Base-by-base conservation (phyloP, 495 filamentous ascomycete genomes). In the Penicillium ochrochloron region DNA sequence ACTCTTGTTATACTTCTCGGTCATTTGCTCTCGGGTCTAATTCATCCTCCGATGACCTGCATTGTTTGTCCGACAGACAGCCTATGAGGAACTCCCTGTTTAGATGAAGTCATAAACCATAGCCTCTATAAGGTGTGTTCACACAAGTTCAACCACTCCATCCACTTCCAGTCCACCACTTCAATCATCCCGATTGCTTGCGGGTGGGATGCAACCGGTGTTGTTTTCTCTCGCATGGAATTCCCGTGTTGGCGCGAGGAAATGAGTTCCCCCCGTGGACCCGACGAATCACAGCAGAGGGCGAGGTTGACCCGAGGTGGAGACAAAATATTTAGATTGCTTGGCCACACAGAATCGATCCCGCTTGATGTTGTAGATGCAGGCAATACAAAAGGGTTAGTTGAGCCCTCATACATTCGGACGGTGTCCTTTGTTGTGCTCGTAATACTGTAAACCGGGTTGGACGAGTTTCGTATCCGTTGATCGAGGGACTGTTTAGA, bases 271-370 rank as follows among this genome's bases (percentile, higher is more conserved):
- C 7, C 48, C 31, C 48, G 14, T 15, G 7, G 27, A 31, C 25
- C 5, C 12, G n/a, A 31, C 48, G 21, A 52, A 52, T 52, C 48
- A 31, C 15, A 29, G 14, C 5, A 31, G 25, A 17, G 8, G 3
- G 14, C 23, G 25, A 5, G 48, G 48, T 7, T 12, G 48, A 3
- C 19, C 44, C 48, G n/a, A 31, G 8, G 27, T 29, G 48, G 48
- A 5, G 25, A 17, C n/a, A 31, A 52, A 15, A 31, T 52, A 52
- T 31, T 17, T 52, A 51, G 48, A 51, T 29, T 51, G 23, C 48
- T 51, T 17, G 48, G 48, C 48, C 46, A 50, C 44, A 23, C 48
- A 51, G 48, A 51, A 9, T 48, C 42, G 21, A 9, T 48, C n/a
- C 42, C 42, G 42, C 21, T 12, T 19, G 21, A 48, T 21, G 42